Conservation (phyloP, 2,329 filamentous ascomycete species). For the Raffaelea arxii region DNA sequence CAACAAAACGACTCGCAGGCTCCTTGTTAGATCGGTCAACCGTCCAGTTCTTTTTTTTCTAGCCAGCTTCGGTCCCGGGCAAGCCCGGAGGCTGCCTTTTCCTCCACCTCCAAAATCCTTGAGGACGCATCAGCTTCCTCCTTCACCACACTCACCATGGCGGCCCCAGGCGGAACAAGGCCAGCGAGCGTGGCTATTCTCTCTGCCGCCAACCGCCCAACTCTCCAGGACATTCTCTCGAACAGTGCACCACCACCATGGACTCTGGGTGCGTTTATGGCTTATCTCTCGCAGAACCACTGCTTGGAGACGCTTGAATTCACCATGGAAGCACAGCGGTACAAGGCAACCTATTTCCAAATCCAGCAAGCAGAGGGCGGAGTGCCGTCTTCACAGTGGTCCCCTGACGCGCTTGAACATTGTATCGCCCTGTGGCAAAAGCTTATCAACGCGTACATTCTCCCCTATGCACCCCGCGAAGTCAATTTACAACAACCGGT, state of each 20-base stretch:
- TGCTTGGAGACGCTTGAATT: slow-evolving; percentile 96
- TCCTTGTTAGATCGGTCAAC: no score
- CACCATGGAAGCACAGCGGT: slow-evolving; percentile 85
- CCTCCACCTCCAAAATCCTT: not conserved
- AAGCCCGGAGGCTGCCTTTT: slow-evolving; percentile 24
- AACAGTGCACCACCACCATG: slow-evolving; percentile 81
- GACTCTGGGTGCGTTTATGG: slow-evolving; percentile 88
- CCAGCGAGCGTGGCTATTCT: slow-evolving; percentile 38
- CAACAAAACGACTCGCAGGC: no score
- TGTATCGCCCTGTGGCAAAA: slow-evolving; percentile 78
- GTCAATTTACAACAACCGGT: slow-evolving; percentile 85
- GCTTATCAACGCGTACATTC: slow-evolving; percentile 81
- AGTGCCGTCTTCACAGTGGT: slow-evolving; percentile 16
- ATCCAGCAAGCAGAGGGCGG: slow-evolving; percentile 30
- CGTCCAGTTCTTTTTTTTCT: no score
- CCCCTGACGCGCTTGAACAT: slow-evolving; percentile 45
- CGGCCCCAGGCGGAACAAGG: slow-evolving; percentile 27
- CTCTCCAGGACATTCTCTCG: slow-evolving; percentile 76
- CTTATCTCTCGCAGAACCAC: slow-evolving; percentile 92
- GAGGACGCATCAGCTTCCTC: not conserved
- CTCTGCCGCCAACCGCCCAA: slow-evolving; percentile 43
- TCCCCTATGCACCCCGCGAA: slow-evolving; percentile 73
- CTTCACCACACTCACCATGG: slow-evolving; percentile 24
- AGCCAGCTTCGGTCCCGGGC: slow-evolving; percentile 30
- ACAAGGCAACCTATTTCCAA: slow-evolving; percentile 50